Evolutionary conservation across 208 protist species (phyloP), one percentile per base, ranked within the genome.

Genomic region (Leptomonas pyrrhocoris): DNA sequence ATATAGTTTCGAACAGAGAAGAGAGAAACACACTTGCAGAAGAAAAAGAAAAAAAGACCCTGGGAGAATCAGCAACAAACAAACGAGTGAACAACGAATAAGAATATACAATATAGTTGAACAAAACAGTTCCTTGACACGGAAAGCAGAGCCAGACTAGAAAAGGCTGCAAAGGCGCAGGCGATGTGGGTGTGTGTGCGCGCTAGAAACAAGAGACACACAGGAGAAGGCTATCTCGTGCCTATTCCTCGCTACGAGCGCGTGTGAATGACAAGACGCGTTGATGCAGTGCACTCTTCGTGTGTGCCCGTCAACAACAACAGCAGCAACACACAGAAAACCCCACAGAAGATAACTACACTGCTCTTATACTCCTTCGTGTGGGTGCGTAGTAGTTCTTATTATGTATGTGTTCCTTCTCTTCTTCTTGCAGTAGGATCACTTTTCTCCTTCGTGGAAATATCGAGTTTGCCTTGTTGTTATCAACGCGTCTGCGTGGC

Each of bases 121-220:
- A 18, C 25, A 59, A 31, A 71, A 60, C n/a, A n/a, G n/a, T n/a
- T n/a, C n/a, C n/a, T n/a, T n/a, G n/a, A 59, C 42, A 49, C 40
- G 19, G 23, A 58, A 73, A 46, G 46, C 56, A 64, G 50, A 38
- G 23, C 30, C 50, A 63, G 38, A 36, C 21, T 21, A 42, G 13
- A 42, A 42, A 42, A 42, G 38, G 38, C 6, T 15, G 38, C 38
- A 13, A 42, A 42, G 38, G 43, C 34, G n/a, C 54, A 6, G 38
- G 6, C 13, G 38, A 42, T 15, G 38, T 42, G 38, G 9, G 38
- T 42, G 9, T 42, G 38, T 15, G 38, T 15, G 38, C 6, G 38
- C 9, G 38, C 6, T 6, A 42, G 38, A 42, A 13, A 42, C 6
- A 6, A 42, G 13, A 6, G 13, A 42, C 38, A 42, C 6, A 6